Conservation (phyloP, 805 yeast genomes). For the Blastobotrys mokoenaii region DNA sequence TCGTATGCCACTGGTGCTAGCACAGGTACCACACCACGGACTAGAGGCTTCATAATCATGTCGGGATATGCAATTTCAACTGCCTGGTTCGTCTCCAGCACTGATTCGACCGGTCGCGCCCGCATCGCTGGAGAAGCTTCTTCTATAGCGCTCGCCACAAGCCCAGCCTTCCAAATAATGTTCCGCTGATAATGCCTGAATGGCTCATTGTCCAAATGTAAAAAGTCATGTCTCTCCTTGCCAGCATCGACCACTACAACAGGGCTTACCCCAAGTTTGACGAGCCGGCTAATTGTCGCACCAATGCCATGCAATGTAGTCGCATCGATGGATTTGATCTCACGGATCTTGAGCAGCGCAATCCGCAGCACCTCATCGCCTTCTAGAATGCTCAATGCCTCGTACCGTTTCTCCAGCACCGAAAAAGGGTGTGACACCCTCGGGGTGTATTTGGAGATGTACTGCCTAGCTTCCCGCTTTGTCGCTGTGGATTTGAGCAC, state of each 20-base stretch:
- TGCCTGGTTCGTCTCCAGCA: constrained; percentile 27
- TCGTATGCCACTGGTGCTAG: constrained; percentile 65
- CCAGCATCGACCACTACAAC: constrained; percentile 50
- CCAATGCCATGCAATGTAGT: constrained; percentile 35
- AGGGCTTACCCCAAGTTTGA: constrained; percentile 65
- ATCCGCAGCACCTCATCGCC: constrained; percentile 29
- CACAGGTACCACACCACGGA: constrained; percentile 39
- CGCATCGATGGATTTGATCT: constrained; percentile 18
- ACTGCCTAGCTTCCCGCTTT: constrained; percentile 81
- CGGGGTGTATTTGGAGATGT: constrained; percentile 60
- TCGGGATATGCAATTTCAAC: constrained; percentile 29
- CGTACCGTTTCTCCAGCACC: neutral
- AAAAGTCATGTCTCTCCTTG: constrained; percentile 10
- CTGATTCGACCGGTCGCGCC: constrained; percentile 30
- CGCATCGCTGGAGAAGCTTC: constrained; percentile 10
- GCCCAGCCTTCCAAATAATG: constrained; percentile 14
- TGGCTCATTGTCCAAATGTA: constrained; percentile 17
- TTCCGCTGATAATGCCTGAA: constrained; percentile 23
- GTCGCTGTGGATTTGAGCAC: constrained; percentile 88
- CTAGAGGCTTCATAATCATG: constrained; percentile 34
- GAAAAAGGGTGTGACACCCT: constrained; percentile 9
- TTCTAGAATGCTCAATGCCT: neutral
- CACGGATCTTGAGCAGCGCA: constrained; percentile 48
- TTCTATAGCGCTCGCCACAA: constrained; percentile 16
- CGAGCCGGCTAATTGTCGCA: constrained; percentile 46